These are phyloP conservation scores for Tolypocladium pustulatum DNA, from an alignment of 2,329 filamentous ascomycete genomes.

Conservation along the genomic window DNA sequence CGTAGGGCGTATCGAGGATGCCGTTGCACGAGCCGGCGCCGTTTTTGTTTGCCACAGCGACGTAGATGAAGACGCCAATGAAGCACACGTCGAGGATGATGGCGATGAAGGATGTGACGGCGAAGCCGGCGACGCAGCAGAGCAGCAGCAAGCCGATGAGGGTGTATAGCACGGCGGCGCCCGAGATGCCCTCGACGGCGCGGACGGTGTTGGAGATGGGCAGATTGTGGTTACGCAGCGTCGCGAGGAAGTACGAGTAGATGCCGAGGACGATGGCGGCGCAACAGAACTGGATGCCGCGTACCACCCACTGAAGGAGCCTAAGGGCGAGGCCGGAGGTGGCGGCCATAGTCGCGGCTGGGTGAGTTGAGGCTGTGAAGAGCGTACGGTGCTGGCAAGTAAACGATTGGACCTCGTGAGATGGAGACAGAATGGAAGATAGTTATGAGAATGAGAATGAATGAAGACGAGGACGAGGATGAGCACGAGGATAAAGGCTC, in stretches of 20 bases:
- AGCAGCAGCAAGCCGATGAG: conserved; percentile 62
- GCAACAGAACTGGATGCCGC: conserved; percentile 63
- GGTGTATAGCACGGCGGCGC: conserved; percentile 64
- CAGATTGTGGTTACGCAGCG: conserved; percentile 54
- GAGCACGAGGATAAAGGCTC: background rate
- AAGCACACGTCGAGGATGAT: conserved; percentile 72
- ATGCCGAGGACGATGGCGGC: conserved; percentile 65
- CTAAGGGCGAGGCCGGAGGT: conserved; percentile 48
- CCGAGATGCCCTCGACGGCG: conserved; percentile 70
- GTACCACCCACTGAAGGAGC: conserved; percentile 57
- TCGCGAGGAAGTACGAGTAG: conserved; percentile 76
- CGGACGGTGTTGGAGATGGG: conserved; percentile 54
- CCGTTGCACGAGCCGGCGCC: conserved; percentile 55
- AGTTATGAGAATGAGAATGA: background rate
- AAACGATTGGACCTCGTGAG: background rate
- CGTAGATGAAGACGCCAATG: conserved; percentile 66
- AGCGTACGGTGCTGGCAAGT: background rate
- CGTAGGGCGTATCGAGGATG: conserved; percentile 56
- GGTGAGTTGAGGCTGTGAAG: background rate
- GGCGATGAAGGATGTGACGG: conserved; percentile 61
- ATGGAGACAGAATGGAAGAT: background rate
- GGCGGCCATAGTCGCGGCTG: conserved; percentile 15
- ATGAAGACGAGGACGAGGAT: background rate
- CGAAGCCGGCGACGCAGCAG: conserved; percentile 67
- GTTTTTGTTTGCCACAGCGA: conserved; percentile 62